Evolutionary conservation across 441 rosid genomes (phyloP).

Genomic region (Hura crepitans): DNA sequence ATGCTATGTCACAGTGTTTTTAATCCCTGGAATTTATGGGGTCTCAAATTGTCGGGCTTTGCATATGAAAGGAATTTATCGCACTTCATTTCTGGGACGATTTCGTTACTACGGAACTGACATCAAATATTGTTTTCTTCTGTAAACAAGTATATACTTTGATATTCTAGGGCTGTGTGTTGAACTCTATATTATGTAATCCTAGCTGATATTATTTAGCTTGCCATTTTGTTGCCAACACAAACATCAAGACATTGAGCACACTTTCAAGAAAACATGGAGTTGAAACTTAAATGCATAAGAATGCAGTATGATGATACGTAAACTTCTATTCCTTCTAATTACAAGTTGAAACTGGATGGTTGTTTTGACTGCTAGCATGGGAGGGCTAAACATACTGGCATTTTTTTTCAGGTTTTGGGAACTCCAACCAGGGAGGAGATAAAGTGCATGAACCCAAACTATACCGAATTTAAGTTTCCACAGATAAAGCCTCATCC

Average conservation of each 20-base stretch:
- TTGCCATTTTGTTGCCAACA: neutral
- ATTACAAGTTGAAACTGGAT: neutral
- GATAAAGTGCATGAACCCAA: constrained; percentile 99
- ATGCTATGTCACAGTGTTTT: neutral
- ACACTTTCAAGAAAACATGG: neutral
- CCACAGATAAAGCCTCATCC: constrained; percentile 99
- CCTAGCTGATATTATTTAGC: neutral
- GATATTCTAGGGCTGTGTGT: neutral
- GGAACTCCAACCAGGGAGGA: constrained; percentile 99
- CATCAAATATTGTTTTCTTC: neutral
- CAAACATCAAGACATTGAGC: neutral
- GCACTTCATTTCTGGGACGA: constrained; percentile 4
- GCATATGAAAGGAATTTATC: neutral
- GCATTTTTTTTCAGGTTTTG: constrained; percentile 55
- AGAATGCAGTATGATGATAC: neutral
- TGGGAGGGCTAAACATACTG: neutral
- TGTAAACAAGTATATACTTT: constrained; percentile 1
- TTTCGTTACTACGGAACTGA: neutral
- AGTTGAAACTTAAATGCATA: constrained; percentile 4
- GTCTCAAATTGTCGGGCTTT: constrained; percentile 4
- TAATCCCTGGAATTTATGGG: neutral
- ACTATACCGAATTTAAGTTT: constrained; percentile 94
- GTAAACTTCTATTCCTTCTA: neutral
- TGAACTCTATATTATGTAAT: constrained; percentile 6
- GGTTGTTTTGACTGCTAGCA: neutral